Evolutionary conservation across 2,329 filamentous ascomycete species (phyloP), one percentile per base, ranked within the genome.

Genomic region (Colletotrichum brevisporum): DNA sequence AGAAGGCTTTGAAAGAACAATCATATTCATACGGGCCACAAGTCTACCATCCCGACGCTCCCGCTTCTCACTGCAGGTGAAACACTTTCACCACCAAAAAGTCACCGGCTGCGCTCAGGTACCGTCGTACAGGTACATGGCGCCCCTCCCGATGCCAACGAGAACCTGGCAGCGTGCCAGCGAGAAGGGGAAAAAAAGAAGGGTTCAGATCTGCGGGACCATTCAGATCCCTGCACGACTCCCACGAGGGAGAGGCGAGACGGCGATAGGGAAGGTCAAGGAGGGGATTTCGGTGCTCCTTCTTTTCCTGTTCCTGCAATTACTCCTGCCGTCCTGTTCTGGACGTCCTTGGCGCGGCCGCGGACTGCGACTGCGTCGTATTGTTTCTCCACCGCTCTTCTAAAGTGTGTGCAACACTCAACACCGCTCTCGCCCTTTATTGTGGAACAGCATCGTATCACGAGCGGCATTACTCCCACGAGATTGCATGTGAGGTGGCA

Each of bases 211-310:
- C 67, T 24, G 56, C 55, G 67, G 63, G 56, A 47, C 55, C 67
- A 69, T 43, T 58, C 43, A 56, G 45, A 69, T 61, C 67, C 67
- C 55, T 69, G 67, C 56, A 69, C 62, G 41, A 67, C 65, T 62
- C 56, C 67, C 67, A 69, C 67, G 62, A 61, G 67, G 56, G 45
- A 57, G 31, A 58, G 24, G 50, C 43, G 27, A 50, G 45, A 16
- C 45, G 16, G 4, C 45, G 16, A 16, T 16, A 47, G 45, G 16
- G 16, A 18, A 47, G 16, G 21, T 24, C 45, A 47, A 16, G n/a
- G n/a, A 47, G 43, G 43, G n/a, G 43, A 47, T 16, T 16, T 16
- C 6, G n/a, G 2, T 18, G 15, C 43, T 16, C 43, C 43, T 18
- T 6, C 43, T 47, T 47, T 16, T n/a, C 45, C 15, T 47, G 16